Percentiles rank a stretch among this genome's conserved stretches.
These are phyloP conservation scores for Neonectria coccinea DNA, from an alignment of 2,329 filamentous ascomycete genomes.

Conservation along the genomic window DNA sequence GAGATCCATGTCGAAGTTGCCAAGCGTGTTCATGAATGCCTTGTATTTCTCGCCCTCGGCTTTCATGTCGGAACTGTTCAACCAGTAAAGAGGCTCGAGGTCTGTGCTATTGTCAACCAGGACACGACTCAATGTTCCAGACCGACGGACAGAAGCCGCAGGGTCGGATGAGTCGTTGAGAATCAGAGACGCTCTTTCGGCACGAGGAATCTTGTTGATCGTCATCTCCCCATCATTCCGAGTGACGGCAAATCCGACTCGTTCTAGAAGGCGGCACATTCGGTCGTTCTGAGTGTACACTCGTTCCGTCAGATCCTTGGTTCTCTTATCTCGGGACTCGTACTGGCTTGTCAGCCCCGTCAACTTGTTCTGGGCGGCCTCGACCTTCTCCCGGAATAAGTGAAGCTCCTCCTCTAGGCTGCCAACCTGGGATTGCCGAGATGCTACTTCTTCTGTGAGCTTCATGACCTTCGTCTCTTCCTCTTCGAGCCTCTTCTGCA, in stretches of 20 bases:
- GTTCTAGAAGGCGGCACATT: slow-evolving; percentile 84
- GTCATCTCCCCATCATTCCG: slow-evolving; percentile 79
- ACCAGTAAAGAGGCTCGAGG: slow-evolving; percentile 84
- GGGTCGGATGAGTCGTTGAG: slow-evolving; percentile 70
- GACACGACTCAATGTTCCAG: slow-evolving; percentile 64
- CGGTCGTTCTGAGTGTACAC: slow-evolving; percentile 88
- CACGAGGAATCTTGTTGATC: slow-evolving; percentile 76
- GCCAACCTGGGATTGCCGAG: slow-evolving; percentile 80
- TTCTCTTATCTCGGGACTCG: slow-evolving; percentile 76
- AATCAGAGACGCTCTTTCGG: slow-evolving; percentile 67
- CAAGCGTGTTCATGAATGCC: slow-evolving; percentile 78
- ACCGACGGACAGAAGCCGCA: slow-evolving; percentile 64
- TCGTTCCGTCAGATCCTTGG: slow-evolving; percentile 85
- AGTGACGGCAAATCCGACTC: slow-evolving; percentile 84
- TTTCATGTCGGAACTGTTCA: slow-evolving; percentile 73
- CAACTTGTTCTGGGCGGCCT: slow-evolving; percentile 65
- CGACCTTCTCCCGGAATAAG: slow-evolving; percentile 73
- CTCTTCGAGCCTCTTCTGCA: slow-evolving; percentile 80
- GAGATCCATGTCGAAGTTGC: slow-evolving; percentile 83
- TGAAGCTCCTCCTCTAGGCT: slow-evolving; percentile 81
- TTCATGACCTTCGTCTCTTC: slow-evolving; percentile 78
- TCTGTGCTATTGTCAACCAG: slow-evolving; percentile 71
- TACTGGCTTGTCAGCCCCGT: slow-evolving; percentile 67
- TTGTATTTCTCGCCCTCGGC: slow-evolving; percentile 80
- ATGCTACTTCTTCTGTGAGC: slow-evolving; percentile 77